Evolutionary conservation across 208 protist species (phyloP), one percentile per base, ranked within the genome.

Genomic region (Trypanosoma congolense): DNA sequence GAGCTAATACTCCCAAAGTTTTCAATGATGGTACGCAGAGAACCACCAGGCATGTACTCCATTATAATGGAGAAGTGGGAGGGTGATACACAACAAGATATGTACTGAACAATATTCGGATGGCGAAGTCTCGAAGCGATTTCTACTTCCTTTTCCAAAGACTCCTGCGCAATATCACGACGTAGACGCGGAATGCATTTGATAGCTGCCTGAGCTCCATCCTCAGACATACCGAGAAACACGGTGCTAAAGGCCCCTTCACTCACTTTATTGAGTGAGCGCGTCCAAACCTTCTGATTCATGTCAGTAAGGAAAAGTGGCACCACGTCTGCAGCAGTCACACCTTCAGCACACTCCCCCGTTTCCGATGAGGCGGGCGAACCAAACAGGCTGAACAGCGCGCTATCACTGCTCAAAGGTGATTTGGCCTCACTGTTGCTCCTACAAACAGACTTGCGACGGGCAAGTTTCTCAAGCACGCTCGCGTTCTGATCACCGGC

Each of bases 1-100:
- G 59, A 38, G 35, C 63, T 56, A 18, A 94, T 56, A 21, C 65
- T 63, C 26, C 80, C 83, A 64, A 90, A 94, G 46, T 82, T 77
- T 38, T 81, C 69, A 24, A 88, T 73, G 49, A 91, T 69, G 21
- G 62, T 56, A 42, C 83, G 67, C 38, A 94, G 65, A n/a, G 83
- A 89, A 44, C 81, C 83, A 21, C 87, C 83, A 2, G 78, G 75
- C 33, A 90, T 77, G 68, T 87, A 91, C 56, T 94, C 83, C 83
- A 94, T 91, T 25, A 90, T 77, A 53, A 94, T 83, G 28, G 77
- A 66, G 16, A 94, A 65, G 51, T 87, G 70, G 21, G 70, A 73
- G 45, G 65, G 49, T 14, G 73, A 77, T 30, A 88, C 65, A 33
- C 65, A 74, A 61, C 73, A 87, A 10, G 75, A 81, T 48, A 89